phyloP scores from a whole-genome alignment of 2,329 filamentous ascomycete species.

The Mycosphaerelloides madeirae region DNA sequence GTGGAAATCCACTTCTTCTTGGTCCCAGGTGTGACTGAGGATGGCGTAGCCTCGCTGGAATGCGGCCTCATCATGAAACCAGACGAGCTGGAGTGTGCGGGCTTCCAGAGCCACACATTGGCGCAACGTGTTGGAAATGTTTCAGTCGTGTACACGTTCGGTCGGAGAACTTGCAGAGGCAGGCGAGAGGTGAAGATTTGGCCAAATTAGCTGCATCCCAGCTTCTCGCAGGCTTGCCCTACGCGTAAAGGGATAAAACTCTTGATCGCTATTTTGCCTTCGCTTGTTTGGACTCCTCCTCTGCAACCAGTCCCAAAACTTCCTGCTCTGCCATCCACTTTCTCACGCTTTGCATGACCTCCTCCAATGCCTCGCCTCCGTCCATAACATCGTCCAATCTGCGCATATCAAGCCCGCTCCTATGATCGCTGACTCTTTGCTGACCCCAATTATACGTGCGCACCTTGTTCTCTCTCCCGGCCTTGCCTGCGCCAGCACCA shows the following conservation, averaged over 20 bases:
- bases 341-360: constrained; percentile 71
- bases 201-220: too few species aligned
- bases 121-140: too few species aligned
- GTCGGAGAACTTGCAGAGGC: too few species aligned
- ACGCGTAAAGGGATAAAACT: too few species aligned
- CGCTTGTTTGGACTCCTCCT: constrained; percentile 19
- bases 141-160: too few species aligned
- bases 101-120: too few species aligned
- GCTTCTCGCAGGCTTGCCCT: too few species aligned
- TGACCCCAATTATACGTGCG: constrained; percentile 80
- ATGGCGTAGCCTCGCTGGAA: constrained; percentile 9
- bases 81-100: constrained; percentile 6
- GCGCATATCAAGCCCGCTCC: constrained; percentile 72
- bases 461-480: constrained; percentile 90
- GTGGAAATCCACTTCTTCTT: constrained; percentile 8
- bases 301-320: constrained; percentile 56
- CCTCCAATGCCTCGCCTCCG: constrained; percentile 67
- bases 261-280: not conserved
- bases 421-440: constrained; percentile 82
- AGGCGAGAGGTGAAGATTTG: too few species aligned
- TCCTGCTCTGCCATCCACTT: constrained; percentile 72
- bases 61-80: not conserved
- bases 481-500: constrained; percentile 71
- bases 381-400: constrained; percentile 75
- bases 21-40: constrained; percentile 14